phyloP scores from a whole-genome alignment of 495 filamentous ascomycete genomes.

The Hypoxylon subgilvum region DNA sequence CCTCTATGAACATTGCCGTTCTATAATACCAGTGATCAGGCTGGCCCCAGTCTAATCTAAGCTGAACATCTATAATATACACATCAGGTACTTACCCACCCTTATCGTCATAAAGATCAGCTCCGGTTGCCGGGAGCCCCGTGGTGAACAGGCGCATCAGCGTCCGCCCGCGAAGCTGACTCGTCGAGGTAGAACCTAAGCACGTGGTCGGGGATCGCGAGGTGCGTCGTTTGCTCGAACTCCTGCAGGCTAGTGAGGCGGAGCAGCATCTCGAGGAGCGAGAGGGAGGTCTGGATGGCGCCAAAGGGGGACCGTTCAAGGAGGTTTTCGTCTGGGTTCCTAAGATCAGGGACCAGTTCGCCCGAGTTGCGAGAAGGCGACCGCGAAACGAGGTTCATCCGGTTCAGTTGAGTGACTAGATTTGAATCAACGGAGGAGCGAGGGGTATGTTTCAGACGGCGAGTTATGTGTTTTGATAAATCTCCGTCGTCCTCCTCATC shows the following conservation, averaged over 20 bases:
- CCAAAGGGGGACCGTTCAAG: slow-evolving; percentile 49
- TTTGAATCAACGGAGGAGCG: slow-evolving; percentile 47
- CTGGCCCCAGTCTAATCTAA: no score
- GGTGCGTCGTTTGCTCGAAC: slow-evolving; percentile 91
- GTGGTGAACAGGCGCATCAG: slow-evolving; percentile 20
- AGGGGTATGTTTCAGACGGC: slow-evolving; percentile 14
- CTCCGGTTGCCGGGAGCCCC: slow-evolving; percentile 1
- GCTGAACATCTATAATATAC: no score
- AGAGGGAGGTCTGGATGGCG: slow-evolving; percentile 79
- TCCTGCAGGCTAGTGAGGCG: slow-evolving; percentile 94
- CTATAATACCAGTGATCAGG: no score
- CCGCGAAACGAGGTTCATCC: slow-evolving; percentile 46
- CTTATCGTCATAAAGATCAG: background rate
- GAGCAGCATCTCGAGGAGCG: slow-evolving; percentile 90
- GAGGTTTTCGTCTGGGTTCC: slow-evolving; percentile 14
- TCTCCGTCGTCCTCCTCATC: slow-evolving; percentile 28
- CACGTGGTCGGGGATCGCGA: slow-evolving; percentile 92
- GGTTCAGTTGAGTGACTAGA: slow-evolving; percentile 49
- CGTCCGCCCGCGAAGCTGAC: slow-evolving; percentile 51
- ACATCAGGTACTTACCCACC: no score
- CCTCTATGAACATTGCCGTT: no score
- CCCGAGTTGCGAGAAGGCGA: slow-evolving; percentile 26
- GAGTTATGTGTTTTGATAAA: background rate
- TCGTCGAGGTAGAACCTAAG: slow-evolving; percentile 93
- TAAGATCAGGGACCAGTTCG: slow-evolving; percentile 1